Evolutionary conservation across 305 asterid genomes (phyloP), one percentile per base, ranked within the genome.

Genomic region (Fraxinus greggii): DNA sequence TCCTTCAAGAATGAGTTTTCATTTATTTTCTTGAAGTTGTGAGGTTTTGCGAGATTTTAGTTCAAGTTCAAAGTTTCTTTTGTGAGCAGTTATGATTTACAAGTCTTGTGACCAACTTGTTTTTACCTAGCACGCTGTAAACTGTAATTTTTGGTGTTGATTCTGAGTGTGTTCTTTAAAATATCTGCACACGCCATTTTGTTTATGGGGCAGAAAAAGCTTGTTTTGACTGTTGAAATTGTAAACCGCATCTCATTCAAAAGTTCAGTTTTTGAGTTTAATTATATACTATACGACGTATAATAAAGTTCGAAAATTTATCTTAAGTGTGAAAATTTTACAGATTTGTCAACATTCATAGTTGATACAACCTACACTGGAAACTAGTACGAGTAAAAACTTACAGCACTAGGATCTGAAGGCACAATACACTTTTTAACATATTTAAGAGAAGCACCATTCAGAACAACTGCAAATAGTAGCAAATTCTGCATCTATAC

Each of bases 1-100:
- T 88, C 69, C 89, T 88, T 89, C 88, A 88, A 90, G 94, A 92
- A 86, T 88, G 88, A 76, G 90, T 84, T 89, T 90, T 91, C 81
- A 67, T 83, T 89, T 81, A 83, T 73, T 87, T 89, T 90, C 92
- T 92, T 91, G 87, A 84, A 89, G 90, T 78, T 82, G 79, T 80
- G 86, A 78, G 80, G 81, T 82, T 75, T 85, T 56, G 83, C 1
- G 75, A 54, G 78, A 12, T 76, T 81, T 84, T 85, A 13, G 29
- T 24, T 36, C 26, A 31, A 61, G 80, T 75, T 76, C 15, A 72
- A 79, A 78, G 21, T 83, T 87, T 76, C 72, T 74, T 45, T 80
- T 80, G 81, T 81, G 80, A 69, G 82, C 90, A 81, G 80, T 87
- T 89, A 87, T 79, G 88, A 78, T 9, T 65, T 8, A 12, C 2